Conservation (phyloP, 371 early-diverging fungal species). For the Entomophthora muscae region DNA sequence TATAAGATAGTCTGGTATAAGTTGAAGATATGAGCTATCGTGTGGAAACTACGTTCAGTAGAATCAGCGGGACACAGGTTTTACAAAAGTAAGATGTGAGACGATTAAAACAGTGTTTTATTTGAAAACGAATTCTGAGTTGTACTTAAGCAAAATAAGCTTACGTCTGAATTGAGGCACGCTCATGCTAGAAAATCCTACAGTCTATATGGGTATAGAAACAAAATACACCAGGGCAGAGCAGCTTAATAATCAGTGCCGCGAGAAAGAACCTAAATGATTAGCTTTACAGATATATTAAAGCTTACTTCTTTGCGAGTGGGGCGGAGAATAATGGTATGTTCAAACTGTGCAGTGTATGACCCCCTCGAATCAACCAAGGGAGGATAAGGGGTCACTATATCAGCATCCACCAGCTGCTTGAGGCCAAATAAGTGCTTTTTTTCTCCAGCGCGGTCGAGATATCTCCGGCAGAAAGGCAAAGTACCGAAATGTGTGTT, state of each 20-base stretch:
- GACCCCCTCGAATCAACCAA: constrained; percentile 79
- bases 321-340: constrained; percentile 83
- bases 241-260: background rate
- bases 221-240: background rate
- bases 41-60: too few relatives aligned
- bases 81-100: too few relatives aligned
- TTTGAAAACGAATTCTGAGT: too few relatives aligned
- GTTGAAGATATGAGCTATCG: too few relatives aligned
- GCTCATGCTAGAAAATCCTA: too few relatives aligned
- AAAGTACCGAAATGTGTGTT: constrained; percentile 90
- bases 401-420: constrained; percentile 69
- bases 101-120: too few relatives aligned
- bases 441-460: constrained; percentile 81
- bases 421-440: constrained; percentile 73
- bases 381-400: constrained; percentile 89
- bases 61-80: too few relatives aligned
- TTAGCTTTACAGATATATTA: background rate
- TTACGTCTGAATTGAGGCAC: too few relatives aligned
- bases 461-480: constrained; percentile 95
- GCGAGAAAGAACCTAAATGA: background rate
- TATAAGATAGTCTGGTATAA: too few relatives aligned
- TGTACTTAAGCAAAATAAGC: too few relatives aligned
- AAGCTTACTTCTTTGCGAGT: constrained; percentile 65
- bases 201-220: background rate
- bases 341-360: constrained; percentile 97